phyloP scores from a whole-genome alignment of 257 asterid genomes.

The Craterostigma plantagineum region DNA sequence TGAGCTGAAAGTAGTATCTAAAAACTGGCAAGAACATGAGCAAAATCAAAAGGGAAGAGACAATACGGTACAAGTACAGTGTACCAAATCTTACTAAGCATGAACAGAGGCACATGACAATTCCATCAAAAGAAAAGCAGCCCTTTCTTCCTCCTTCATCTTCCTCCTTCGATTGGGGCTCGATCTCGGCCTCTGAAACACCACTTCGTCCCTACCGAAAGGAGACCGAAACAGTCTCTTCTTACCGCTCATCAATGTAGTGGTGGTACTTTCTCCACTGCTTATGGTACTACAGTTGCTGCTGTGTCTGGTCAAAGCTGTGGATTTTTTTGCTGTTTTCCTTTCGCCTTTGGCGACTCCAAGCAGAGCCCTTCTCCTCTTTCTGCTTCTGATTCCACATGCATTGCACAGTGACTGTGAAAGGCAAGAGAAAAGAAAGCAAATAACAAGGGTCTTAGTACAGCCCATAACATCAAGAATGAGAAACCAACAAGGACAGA shows the following conservation, averaged over 20 bases:
- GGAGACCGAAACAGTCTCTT: constrained; percentile 21
- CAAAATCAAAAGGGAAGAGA: too few relatives aligned
- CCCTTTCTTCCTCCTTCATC: constrained; percentile 78
- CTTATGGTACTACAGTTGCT: constrained; percentile 23
- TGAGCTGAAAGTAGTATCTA: too few relatives aligned
- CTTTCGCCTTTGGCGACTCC: constrained; percentile 8
- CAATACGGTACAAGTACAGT: constrained; percentile 8
- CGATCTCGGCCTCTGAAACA: constrained; percentile 68
- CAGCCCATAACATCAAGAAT: neutral
- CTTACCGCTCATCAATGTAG: constrained; percentile 3
- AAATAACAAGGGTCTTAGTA: neutral
- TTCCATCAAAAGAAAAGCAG: constrained; percentile 77
- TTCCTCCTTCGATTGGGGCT: constrained; percentile 41
- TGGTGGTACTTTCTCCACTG: constrained; percentile 23
- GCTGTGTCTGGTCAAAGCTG: constrained; percentile 7
- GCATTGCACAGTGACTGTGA: constrained; percentile 8
- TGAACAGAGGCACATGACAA: constrained; percentile 78
- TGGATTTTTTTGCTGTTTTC: constrained; percentile 31
- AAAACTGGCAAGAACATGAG: too few relatives aligned
- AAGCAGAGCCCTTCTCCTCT: constrained; percentile 6
- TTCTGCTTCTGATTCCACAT: constrained; percentile 6
- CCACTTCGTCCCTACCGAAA: constrained; percentile 49
- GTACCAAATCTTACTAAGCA: constrained; percentile 23
- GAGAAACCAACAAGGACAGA: neutral
- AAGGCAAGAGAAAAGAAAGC: neutral